phyloP scores from a whole-genome alignment of 331 rosid genomes.

The Spiraea crenata region DNA sequence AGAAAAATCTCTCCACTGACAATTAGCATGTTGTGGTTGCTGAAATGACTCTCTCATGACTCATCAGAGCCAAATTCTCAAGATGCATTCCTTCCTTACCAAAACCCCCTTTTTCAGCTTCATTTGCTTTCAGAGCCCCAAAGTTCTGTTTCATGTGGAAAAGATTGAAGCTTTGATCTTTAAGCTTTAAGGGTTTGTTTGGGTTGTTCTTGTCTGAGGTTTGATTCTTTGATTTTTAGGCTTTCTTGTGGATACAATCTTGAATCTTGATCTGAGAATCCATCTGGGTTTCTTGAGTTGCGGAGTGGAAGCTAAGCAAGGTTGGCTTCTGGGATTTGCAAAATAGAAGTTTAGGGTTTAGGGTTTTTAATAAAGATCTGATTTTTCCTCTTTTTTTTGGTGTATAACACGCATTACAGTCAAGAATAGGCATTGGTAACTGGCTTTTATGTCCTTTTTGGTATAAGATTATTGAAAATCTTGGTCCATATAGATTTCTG shows the following conservation, averaged over 20 bases:
- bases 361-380: neutral
- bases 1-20: neutral
- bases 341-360: conserved; percentile 17
- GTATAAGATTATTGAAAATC: neutral
- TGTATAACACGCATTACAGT: neutral
- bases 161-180: neutral
- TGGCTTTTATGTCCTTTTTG: neutral
- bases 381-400: neutral
- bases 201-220: conserved; percentile 24
- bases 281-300: conserved; percentile 10
- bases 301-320: conserved; percentile 4
- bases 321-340: conserved; percentile 18
- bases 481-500: neutral
- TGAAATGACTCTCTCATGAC: conserved; percentile 12
- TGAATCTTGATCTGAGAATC: conserved; percentile 10
- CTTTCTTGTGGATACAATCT: conserved; percentile 1
- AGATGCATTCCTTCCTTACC: neutral
- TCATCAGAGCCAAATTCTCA: conserved; percentile 2
- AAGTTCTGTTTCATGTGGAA: conserved; percentile 5
- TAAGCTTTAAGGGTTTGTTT: conserved; percentile 6
- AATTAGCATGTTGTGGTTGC: conserved; percentile 2
- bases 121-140: conserved; percentile 7
- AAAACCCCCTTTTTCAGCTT: conserved; percentile 8
- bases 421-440: neutral
- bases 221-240: conserved; percentile 4